Base-by-base conservation (phyloP, 75 land plant genomes). In the Ceratopteris richardii region DNA sequence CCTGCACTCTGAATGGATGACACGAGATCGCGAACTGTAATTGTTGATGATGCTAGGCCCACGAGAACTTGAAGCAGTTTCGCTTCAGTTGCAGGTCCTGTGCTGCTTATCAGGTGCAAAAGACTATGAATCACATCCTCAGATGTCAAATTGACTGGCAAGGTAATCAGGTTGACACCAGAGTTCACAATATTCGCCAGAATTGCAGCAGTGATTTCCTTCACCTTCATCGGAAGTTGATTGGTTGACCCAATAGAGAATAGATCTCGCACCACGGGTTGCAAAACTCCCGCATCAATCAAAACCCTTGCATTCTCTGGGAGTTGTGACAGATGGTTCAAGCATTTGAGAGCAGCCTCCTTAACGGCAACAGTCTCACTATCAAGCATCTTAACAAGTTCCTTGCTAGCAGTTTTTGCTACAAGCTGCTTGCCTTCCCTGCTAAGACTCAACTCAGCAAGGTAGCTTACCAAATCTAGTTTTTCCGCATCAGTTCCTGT, bases 151-250 rank as follows among this genome's bases (percentile, higher is more conserved):
- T 60, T 82, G 58, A 77, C 73, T 29, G 57, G 65, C 27, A 78
- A 17, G 1, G 26, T n/a, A 50, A 73, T 68, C 57, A 68, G 60
- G 20, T 83, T 78, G 0, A 46, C 10, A 12, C 68, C 72, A 0
- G 83, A 79, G 18, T 72, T 77, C 2, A 82, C 66, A 36, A 86
- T 58, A 46, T 82, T 86, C 10, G 79, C 80, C 0, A 86, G 75
- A 14, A 86, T 70, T 28, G 65, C 66, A 19, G 90, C 72, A 0
- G 86, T 70, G 12, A 79, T 67, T 30, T 50, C 64, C 54, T 70
- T 77, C 54, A 74, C 56, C 57, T 72, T 66, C 60, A 64, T 70
- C 16, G 69, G 68, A 9, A 70, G 58, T 55, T 82, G 80, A 14
- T 59, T 55, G 37, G 64, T 14, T 18, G 71, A 62, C 28, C 43